Evolutionary conservation across 2,329 filamentous ascomycete species (phyloP).

Genomic region (Cladosporium cucumerinum): DNA sequence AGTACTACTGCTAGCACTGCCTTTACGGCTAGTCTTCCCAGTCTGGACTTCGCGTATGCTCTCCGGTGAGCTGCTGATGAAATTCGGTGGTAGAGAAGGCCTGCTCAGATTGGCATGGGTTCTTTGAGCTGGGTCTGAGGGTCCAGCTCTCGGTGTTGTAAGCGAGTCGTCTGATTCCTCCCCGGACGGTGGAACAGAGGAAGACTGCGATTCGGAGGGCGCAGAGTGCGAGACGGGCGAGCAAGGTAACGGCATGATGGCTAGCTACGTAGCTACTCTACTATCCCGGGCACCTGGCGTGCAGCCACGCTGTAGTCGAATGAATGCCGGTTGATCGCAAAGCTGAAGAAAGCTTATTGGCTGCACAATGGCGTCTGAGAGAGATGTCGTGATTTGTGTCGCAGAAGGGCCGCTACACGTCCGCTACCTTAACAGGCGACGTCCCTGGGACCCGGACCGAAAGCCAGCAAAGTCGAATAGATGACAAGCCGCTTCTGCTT

Average conservation of each 20-base stretch:
- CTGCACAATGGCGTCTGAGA: conserved; percentile 14
- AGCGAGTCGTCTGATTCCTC: conserved; percentile 33
- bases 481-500: not conserved
- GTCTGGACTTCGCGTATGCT: not conserved
- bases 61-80: conserved; percentile 5
- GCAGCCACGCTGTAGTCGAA: not conserved
- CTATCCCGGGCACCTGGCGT: not conserved
- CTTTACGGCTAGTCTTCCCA: conserved; percentile 1
- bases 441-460: not conserved
- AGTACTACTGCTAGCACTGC: conserved; percentile 2
- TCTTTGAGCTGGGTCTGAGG: conserved; percentile 29
- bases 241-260: conserved; percentile 29
- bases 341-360: conserved; percentile 14
- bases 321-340: conserved; percentile 4
- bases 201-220: conserved; percentile 26
- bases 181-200: conserved; percentile 18
- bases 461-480: not conserved
- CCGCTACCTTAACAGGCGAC: conserved; percentile 19
- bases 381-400: conserved; percentile 8
- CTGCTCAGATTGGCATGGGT: conserved; percentile 29
- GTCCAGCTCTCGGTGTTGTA: conserved; percentile 35
- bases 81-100: conserved; percentile 22
- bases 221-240: conserved; percentile 34
- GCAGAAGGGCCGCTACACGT: conserved; percentile 21
- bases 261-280: conserved; percentile 2